Evolutionary conservation across 1,139 yeast genomes (phyloP).

Genomic region (Yamadazyma friedrichii): DNA sequence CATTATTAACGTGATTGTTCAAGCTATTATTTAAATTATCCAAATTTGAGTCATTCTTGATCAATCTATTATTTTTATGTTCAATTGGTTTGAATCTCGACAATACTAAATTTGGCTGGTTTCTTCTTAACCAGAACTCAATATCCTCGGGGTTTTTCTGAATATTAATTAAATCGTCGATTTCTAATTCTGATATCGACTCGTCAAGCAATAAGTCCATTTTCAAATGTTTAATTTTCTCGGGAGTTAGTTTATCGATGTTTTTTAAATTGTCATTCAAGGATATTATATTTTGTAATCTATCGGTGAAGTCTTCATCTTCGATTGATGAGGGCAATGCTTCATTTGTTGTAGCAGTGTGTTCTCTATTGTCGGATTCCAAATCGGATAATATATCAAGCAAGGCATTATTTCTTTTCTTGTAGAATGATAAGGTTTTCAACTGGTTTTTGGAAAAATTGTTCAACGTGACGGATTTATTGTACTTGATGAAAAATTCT

Average conservation of each 20-base stretch:
- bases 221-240: conserved; percentile 6
- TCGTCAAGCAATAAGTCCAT: conserved; percentile 23
- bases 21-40: conserved; percentile 14
- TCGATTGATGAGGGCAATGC: conserved; percentile 9
- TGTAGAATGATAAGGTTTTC: conserved; percentile 32
- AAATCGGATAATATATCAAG: conserved; percentile 28
- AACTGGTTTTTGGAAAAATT: conserved; percentile 34
- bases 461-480: conserved; percentile 20
- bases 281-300: conserved; percentile 24
- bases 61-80: conserved; percentile 17
- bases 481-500: conserved; percentile 13
- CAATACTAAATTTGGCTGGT: conserved; percentile 34
- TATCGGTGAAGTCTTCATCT: conserved; percentile 10
- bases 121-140: conserved; percentile 40
- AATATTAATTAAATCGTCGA: conserved; percentile 35
- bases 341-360: neutral
- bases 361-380: conserved; percentile 17
- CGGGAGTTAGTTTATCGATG: neutral
- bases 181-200: conserved; percentile 35
- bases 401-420: conserved; percentile 40
- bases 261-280: conserved; percentile 22
- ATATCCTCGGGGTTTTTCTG: conserved; percentile 42
- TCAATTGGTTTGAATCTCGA: conserved; percentile 36
- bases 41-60: conserved; percentile 13
- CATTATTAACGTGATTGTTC: conserved; percentile 9